A percentile compares a stretch with the other conserved stretches of the same genome.
Evolutionary conservation across 345 rosid species (phyloP).

Genomic region (Eucalyptus virginea): DNA sequence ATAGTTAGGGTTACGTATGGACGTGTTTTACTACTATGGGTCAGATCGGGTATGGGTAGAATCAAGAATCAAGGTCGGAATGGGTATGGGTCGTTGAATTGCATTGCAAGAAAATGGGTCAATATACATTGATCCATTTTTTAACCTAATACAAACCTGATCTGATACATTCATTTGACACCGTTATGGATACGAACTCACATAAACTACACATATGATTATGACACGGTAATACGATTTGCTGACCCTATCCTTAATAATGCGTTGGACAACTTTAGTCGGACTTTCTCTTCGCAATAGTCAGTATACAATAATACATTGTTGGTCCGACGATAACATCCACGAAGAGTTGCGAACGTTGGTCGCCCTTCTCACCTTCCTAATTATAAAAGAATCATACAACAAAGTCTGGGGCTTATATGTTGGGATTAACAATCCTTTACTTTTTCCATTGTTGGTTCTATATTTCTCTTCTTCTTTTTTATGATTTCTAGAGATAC

Average conservation of each 20-base stretch:
- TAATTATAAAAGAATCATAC: too few relatives aligned
- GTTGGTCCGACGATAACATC: background rate
- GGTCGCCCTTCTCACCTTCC: background rate
- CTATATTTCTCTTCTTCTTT: too few relatives aligned
- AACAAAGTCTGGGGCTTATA: too few relatives aligned
- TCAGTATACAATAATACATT: background rate
- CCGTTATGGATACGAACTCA: background rate
- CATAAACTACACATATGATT: background rate
- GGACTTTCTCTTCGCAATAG: background rate
- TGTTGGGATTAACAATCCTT: too few relatives aligned
- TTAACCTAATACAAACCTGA: rapidly evolving
- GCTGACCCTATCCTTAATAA: background rate
- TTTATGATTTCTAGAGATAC: too few relatives aligned
- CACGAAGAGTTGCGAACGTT: background rate
- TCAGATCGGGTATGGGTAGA: rapidly evolving
- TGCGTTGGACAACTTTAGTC: background rate
- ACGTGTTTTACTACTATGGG: too few relatives aligned
- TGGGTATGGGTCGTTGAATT: rapidly evolving
- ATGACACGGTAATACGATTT: background rate
- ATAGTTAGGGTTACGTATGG: too few relatives aligned
- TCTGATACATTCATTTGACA: too few relatives aligned
- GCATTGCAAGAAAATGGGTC: too few relatives aligned
- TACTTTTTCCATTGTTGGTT: too few relatives aligned
- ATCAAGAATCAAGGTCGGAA: rapidly evolving
- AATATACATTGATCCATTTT: too few relatives aligned